Percentiles rank a stretch among this genome's conserved stretches.
Evolutionary conservation across 2,329 filamentous ascomycete genomes (phyloP).

Genomic region (Fusarium chuoi): DNA sequence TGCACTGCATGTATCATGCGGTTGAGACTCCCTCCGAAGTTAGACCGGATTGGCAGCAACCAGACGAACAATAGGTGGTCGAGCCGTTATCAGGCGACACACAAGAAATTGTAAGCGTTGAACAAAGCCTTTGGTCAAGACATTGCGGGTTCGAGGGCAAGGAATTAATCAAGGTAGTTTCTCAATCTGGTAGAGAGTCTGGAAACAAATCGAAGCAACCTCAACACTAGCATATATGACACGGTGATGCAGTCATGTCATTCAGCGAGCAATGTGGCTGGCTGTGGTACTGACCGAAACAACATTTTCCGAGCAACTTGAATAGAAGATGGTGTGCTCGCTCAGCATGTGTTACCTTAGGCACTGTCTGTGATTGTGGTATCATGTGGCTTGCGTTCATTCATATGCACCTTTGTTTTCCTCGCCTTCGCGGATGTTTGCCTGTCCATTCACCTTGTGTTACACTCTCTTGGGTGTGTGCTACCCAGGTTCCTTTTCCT

Average conservation of each 20-base stretch:
- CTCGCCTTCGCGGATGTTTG: neutral
- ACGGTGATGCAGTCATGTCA: neutral
- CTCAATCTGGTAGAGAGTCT: neutral
- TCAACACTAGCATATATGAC: neutral
- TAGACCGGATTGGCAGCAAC: neutral
- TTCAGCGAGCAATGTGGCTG: constrained; percentile 6
- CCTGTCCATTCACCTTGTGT: neutral
- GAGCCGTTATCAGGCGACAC: neutral
- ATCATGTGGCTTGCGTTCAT: constrained; percentile 17
- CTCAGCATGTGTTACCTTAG: constrained; percentile 3
- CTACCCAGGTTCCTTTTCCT: neutral
- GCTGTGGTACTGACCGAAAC: neutral
- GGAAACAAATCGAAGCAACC: neutral
- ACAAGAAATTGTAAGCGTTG: constrained; percentile 8
- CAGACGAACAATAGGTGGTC: constrained; percentile 4
- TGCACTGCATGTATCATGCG: neutral
- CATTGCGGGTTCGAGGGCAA: neutral
- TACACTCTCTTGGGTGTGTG: neutral
- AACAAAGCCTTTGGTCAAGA: neutral
- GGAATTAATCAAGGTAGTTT: neutral
- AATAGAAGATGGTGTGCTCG: neutral
- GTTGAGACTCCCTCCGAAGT: neutral
- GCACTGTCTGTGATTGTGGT: neutral
- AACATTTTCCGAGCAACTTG: neutral
- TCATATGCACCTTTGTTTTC: constrained; percentile 19